A percentile compares a stretch with the other conserved stretches of the same genome.
Evolutionary conservation across 257 asterid species (phyloP).

Genomic region (Anisodus tanguticus): DNA sequence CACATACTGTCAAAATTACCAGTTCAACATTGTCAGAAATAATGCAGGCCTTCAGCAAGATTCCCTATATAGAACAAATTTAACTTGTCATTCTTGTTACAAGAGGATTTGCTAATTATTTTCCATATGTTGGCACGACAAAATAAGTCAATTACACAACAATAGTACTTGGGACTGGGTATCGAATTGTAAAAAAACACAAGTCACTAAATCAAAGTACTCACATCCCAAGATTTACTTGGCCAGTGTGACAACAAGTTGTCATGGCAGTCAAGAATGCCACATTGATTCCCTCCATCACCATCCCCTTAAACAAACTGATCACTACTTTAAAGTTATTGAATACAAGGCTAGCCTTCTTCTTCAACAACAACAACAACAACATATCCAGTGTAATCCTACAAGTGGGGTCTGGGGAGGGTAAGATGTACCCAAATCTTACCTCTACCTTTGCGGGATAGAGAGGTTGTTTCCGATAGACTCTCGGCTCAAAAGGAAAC

Average conservation of each 20-base stretch:
- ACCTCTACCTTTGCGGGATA: no score
- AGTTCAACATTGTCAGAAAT: slow-evolving; percentile 67
- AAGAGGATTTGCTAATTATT: slow-evolving; percentile 48
- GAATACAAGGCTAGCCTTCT: slow-evolving; percentile 56
- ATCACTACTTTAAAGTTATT: slow-evolving; percentile 56
- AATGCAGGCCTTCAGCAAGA: slow-evolving; percentile 71
- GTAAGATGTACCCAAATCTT: no score
- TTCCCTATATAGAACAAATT: slow-evolving; percentile 68
- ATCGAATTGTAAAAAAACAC: not conserved
- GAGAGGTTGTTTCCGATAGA: no score
- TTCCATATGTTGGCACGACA: slow-evolving; percentile 73
- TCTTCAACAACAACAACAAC: no score
- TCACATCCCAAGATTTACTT: no score
- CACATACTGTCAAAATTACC: slow-evolving; percentile 72
- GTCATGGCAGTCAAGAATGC: slow-evolving; percentile 73
- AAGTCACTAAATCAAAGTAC: not conserved
- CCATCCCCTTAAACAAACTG: slow-evolving; percentile 57
- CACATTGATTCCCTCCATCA: slow-evolving; percentile 59
- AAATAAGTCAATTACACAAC: slow-evolving; percentile 29
- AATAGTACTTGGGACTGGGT: not conserved
- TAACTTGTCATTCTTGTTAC: slow-evolving; percentile 28
- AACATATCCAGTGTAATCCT: no score
- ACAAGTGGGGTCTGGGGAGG: no score
- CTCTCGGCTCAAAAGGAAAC: no score
- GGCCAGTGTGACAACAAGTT: not conserved